These are phyloP conservation scores for Ulvella scutata DNA, from an alignment of 139 green algal species.

Conservation along the genomic window DNA sequence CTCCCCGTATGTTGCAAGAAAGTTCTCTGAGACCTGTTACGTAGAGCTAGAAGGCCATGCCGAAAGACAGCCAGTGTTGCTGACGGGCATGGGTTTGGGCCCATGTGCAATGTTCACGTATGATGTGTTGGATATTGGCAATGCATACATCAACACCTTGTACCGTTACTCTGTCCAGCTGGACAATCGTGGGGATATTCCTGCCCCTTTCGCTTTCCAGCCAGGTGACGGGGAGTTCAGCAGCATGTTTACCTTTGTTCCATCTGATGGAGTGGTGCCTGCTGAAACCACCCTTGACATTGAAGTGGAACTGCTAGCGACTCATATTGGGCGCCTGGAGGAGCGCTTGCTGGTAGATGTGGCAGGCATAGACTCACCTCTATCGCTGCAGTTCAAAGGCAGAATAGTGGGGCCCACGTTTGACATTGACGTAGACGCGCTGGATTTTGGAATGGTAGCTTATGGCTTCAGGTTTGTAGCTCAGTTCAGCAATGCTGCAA, in stretches of 20 bases:
- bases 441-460: constrained; percentile 56
- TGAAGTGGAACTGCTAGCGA: constrained; percentile 35
- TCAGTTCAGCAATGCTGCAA: neutral
- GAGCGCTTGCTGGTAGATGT: constrained; percentile 51
- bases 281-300: constrained; percentile 21
- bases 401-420: constrained; percentile 48
- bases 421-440: constrained; percentile 26
- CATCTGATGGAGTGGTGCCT: constrained; percentile 27
- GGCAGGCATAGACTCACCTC: constrained; percentile 20
- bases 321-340: constrained; percentile 49
- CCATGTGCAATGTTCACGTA: constrained; percentile 54
- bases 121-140: constrained; percentile 61
- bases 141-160: constrained; percentile 53
- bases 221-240: constrained; percentile 22
- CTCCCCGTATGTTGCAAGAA: constrained; percentile 26
- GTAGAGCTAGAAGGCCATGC: constrained; percentile 37
- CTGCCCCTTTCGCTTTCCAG: neutral
- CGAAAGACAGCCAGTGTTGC: constrained; percentile 30
- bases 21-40: constrained; percentile 34
- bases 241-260: constrained; percentile 57
- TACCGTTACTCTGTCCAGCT: constrained; percentile 43
- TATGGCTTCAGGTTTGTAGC: constrained; percentile 47
- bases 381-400: constrained; percentile 51
- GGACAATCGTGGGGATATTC: constrained; percentile 47
- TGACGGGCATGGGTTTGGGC: constrained; percentile 34